Percentiles rank a stretch among this genome's conserved stretches.
These are phyloP conservation scores for Ophiostoma quercus DNA, from an alignment of 2,329 filamentous ascomycete species.

Conservation along the genomic window DNA sequence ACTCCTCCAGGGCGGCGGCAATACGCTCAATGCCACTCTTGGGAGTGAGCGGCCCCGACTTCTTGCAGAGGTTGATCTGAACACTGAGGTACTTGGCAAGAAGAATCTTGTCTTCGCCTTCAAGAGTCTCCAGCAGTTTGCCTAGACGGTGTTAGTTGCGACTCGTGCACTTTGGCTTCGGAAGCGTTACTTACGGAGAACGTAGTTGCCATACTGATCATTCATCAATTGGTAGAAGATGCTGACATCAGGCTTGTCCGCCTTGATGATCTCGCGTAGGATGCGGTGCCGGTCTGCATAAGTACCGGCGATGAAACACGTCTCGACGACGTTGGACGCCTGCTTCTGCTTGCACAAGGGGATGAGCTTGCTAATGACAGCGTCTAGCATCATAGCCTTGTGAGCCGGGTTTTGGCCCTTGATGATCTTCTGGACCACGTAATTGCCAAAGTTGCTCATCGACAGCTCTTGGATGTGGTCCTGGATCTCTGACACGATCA, in stretches of 20 bases:
- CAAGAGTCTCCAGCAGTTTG: constrained; percentile 65
- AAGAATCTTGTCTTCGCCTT: constrained; percentile 53
- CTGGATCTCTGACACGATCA: constrained; percentile 75
- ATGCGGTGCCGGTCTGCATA: constrained; percentile 65
- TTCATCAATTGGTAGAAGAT: constrained; percentile 75
- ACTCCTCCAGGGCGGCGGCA: constrained; percentile 35
- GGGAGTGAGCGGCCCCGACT: constrained; percentile 61
- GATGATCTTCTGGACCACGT: constrained; percentile 91
- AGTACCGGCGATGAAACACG: constrained; percentile 71
- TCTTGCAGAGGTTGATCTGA: constrained; percentile 57
- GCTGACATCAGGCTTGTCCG: constrained; percentile 59
- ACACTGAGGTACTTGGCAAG: constrained; percentile 61
- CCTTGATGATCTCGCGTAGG: constrained; percentile 55
- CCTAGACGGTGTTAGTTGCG: constrained; percentile 46
- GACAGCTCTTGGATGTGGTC: constrained; percentile 66
- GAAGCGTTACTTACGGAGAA: constrained; percentile 70
- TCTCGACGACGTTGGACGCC: constrained; percentile 95
- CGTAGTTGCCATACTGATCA: constrained; percentile 93
- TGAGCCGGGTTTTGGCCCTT: constrained; percentile 69
- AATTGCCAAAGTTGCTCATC: constrained; percentile 88
- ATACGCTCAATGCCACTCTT: constrained; percentile 59
- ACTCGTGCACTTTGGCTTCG: constrained; percentile 16
- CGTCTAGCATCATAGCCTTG: constrained; percentile 62
- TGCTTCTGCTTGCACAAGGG: constrained; percentile 88
- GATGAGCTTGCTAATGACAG: constrained; percentile 68